Evolutionary conservation across 1,284 basidiomycete genomes (phyloP).

Genomic region (Puccinia polysora): DNA sequence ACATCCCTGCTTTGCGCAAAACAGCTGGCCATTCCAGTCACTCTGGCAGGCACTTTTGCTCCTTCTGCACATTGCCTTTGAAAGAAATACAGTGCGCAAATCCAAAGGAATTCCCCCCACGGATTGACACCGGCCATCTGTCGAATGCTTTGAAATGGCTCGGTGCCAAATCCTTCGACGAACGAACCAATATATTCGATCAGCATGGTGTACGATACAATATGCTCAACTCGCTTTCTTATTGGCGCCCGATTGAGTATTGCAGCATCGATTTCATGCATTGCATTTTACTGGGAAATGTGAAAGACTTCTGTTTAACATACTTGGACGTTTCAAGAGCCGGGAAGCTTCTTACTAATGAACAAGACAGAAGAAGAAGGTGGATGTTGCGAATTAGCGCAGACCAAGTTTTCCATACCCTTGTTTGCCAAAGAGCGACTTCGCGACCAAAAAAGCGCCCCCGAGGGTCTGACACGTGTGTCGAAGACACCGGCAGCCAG

Average conservation of each 20-base stretch:
- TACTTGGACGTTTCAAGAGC: slow-evolving; percentile 9
- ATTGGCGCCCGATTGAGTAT: slow-evolving; percentile 24
- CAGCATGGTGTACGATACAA: slow-evolving; percentile 21
- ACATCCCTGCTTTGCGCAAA: slow-evolving; percentile 25
- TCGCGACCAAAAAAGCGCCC: not conserved
- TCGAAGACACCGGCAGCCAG: not conserved
- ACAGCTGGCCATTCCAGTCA: slow-evolving; percentile 16
- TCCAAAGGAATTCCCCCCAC: not conserved
- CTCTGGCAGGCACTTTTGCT: slow-evolving; percentile 6
- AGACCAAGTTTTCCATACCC: slow-evolving; percentile 9
- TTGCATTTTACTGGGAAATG: slow-evolving; percentile 11
- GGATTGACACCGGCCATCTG: not conserved
- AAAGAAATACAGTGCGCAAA: slow-evolving; percentile 7
- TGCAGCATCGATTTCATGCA: slow-evolving; percentile 34
- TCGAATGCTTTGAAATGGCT: slow-evolving; percentile 10
- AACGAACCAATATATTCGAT: not conserved
- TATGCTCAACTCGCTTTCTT: slow-evolving; percentile 13
- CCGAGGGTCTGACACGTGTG: not conserved
- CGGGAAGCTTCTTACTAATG: slow-evolving; percentile 3
- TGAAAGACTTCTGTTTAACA: slow-evolving; percentile 11
- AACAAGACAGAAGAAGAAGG: not conserved
- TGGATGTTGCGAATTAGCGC: not conserved
- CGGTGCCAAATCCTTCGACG: not conserved
- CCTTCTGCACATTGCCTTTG: slow-evolving; percentile 2
- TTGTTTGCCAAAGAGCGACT: not conserved